These are phyloP conservation scores for Jacaranda mimosifolia DNA, from an alignment of 257 asterid genomes.

Conservation along the genomic window DNA sequence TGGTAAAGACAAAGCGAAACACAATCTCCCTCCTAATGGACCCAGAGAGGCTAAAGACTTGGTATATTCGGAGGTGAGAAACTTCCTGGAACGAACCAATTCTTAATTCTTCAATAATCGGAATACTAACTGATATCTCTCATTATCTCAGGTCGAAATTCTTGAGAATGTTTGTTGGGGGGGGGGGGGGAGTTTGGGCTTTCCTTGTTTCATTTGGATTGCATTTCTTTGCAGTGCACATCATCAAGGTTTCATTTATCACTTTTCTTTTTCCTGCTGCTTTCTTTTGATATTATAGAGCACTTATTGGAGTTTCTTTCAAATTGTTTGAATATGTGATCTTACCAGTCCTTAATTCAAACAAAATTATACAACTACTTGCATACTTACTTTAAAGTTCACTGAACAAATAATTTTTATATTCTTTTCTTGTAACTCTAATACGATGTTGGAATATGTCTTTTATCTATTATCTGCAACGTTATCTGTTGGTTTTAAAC, in stretches of 20 bases:
- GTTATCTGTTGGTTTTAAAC: too few species aligned
- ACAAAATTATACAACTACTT: constrained; percentile 71
- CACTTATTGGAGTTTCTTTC: constrained; percentile 14
- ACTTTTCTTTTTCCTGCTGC: not conserved
- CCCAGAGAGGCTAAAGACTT: constrained; percentile 56
- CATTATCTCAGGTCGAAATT: constrained; percentile 65
- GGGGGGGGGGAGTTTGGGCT: constrained; percentile 96
- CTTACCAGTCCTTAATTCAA: constrained; percentile 39
- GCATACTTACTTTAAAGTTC: constrained; percentile 70
- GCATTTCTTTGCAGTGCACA: constrained; percentile 79
- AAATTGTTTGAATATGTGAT: constrained; percentile 18
- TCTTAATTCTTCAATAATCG: constrained; percentile 15
- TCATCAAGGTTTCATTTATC: constrained; percentile 66
- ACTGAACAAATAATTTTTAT: constrained; percentile 35
- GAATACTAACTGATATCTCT: constrained; percentile 28
- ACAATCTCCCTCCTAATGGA: constrained; percentile 80
- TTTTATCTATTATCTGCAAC: too few species aligned
- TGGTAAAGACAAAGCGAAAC: constrained; percentile 70
- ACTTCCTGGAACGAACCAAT: constrained; percentile 10
- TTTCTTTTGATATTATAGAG: too few species aligned
- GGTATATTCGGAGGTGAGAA: constrained; percentile 67
- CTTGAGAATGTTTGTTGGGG: constrained; percentile 83
- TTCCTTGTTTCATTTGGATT: constrained; percentile 85
- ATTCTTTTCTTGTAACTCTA: too few species aligned
- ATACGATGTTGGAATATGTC: too few species aligned